Base-by-base conservation (phyloP, 176 grass and related monocot species). In the Puya raimondii region DNA sequence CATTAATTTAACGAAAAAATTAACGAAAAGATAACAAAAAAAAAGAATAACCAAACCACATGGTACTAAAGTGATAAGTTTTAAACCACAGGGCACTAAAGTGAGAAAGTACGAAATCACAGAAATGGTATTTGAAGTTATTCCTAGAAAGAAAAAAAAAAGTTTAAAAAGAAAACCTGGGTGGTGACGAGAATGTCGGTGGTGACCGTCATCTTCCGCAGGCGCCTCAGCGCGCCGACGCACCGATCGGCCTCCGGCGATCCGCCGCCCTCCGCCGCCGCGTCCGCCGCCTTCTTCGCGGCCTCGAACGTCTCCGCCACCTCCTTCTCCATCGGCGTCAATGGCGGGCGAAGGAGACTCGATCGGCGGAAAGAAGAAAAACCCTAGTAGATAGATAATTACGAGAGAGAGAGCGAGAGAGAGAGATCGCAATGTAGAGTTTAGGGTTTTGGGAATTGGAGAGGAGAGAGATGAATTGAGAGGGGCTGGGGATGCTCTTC, bases 231-330 rank as follows among this genome's bases (percentile, higher is more conserved):
- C 50, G 94, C 94, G 70, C 88, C 94, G 59, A 99, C 74, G 77
- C 94, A 99, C 64, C 94, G 89, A 74, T 81, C 80, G 27, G 87
- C 89, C 87, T 99, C 94, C 56, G 94, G 64, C 65, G 82, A 81
- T 68, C 25, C 74, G 21, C 71, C 77, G 42, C 49, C 74, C 15
- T 66, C 70, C 12, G 78, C 80, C 23, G 71, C 67, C 18, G 74
- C 77, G 69, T 90, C 94, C 48, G 89, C 94, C 16, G 89, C 87
- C 89, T 93, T 99, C 84, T 85, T 97, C 9, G 94, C 94, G 9
- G 75, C 89, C 63, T 99, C 87, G 64, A 99, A 99, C 11, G 80
- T 88, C 84, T 93, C 87, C 56, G 93, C 66, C 0, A 99, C 75
- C 78, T 99, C 94, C 87, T 82, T 84, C 80, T 93, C 87, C 89